Percentiles rank a stretch among this genome's conserved stretches.
These are phyloP conservation scores for Setaria viridis DNA, from an alignment of 202 grass and related monocot genomes.

Conservation along the genomic window DNA sequence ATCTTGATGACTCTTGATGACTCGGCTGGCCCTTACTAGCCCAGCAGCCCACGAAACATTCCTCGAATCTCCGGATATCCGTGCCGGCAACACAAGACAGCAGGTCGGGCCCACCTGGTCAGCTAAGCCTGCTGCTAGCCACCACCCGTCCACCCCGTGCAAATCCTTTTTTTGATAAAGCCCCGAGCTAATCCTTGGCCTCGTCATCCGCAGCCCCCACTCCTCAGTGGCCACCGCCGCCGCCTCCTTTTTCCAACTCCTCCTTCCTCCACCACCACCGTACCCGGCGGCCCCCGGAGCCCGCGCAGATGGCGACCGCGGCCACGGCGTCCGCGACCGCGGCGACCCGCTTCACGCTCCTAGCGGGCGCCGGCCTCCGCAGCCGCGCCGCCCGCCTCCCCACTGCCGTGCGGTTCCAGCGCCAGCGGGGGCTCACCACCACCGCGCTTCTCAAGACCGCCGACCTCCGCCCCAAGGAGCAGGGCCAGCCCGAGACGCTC, in stretches of 20 bases:
- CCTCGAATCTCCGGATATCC: not conserved
- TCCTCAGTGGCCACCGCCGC: constrained; percentile 40
- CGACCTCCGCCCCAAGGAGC: constrained; percentile 69
- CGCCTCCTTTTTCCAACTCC: not conserved
- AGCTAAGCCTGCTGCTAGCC: not conserved
- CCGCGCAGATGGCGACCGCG: constrained; percentile 52
- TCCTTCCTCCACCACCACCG: not conserved
- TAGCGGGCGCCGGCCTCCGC: constrained; percentile 41
- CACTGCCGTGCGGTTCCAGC: constrained; percentile 52
- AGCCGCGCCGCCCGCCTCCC: constrained; percentile 23
- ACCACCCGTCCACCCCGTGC: too few species aligned
- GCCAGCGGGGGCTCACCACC: constrained; percentile 59
- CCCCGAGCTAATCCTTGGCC: constrained; percentile 28
- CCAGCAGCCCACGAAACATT: not conserved
- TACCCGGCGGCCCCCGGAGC: constrained; percentile 1
- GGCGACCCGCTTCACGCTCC: constrained; percentile 45
- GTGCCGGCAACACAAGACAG: not conserved
- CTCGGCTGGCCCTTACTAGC: not conserved
- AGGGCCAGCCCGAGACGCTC: constrained; percentile 78
- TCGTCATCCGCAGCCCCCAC: constrained; percentile 29
- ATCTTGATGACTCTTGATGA: too few species aligned
- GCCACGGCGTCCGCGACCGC: constrained; percentile 52
- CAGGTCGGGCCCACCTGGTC: constrained; percentile 26
- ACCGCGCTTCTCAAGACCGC: constrained; percentile 63
- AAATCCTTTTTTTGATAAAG: too few species aligned